These are phyloP conservation scores for Globisporangium heterothallicum DNA, from an alignment of 352 stramenopile genomes.

Conservation along the genomic window DNA sequence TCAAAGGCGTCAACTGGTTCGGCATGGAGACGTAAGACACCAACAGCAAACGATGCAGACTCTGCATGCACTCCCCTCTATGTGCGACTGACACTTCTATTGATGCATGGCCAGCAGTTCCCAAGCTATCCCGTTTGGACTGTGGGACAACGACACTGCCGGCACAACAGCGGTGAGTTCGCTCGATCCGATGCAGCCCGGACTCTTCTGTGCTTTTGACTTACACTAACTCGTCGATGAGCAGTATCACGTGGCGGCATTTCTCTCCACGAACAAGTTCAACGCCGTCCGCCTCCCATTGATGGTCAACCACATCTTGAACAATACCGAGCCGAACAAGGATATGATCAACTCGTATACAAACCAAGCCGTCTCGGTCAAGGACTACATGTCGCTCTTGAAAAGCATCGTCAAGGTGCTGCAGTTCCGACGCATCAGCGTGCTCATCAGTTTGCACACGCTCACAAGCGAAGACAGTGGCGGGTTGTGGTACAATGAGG, in stretches of 20 bases:
- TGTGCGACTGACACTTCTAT: background rate
- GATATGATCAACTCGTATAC: constrained; percentile 23
- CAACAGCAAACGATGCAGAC: background rate
- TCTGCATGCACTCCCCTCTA: background rate
- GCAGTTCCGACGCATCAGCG: constrained; percentile 19
- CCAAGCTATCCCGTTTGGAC: constrained; percentile 21
- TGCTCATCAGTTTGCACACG: constrained; percentile 27
- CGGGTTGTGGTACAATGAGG: constrained; percentile 19
- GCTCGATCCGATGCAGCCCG: background rate
- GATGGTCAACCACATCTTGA: constrained; percentile 27
- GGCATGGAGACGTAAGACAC: constrained; percentile 27
- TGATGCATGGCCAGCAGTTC: too few relatives aligned
- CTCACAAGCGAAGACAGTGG: constrained; percentile 13
- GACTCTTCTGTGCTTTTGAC: background rate
- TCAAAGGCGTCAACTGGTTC: constrained; percentile 46
- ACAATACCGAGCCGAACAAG: constrained; percentile 19
- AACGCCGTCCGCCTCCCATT: constrained; percentile 27
- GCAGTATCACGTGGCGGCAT: constrained; percentile 30
- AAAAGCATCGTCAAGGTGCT: constrained; percentile 25
- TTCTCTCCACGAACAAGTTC: constrained; percentile 36
- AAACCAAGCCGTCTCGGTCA: constrained; percentile 27
- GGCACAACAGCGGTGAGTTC: constrained; percentile 18
- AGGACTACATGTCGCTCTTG: constrained; percentile 26
- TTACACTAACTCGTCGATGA: background rate
- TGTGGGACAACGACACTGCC: constrained; percentile 24